Conservation (phyloP, 768 basidiomycete genomes). For the Heimioporus sp. region DNA sequence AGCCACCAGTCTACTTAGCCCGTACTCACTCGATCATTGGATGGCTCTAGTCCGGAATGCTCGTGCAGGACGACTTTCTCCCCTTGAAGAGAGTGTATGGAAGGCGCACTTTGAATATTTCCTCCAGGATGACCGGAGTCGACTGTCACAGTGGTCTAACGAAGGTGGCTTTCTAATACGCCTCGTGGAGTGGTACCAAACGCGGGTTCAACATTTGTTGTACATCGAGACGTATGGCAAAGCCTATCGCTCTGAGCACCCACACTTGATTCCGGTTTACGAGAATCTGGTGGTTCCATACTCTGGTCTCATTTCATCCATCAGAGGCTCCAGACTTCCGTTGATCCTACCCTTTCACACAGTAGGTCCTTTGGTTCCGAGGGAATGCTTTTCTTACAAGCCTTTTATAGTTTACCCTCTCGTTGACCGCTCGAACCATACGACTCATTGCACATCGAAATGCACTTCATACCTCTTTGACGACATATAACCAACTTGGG, state of each 20-base stretch:
- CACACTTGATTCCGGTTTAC: slow-evolving; percentile 3
- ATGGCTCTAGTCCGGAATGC: slow-evolving; percentile 32
- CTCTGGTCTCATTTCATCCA: slow-evolving; percentile 17
- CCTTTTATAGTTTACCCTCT: slow-evolving; percentile 43
- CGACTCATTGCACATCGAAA: slow-evolving; percentile 48
- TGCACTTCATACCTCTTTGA: slow-evolving; percentile 44
- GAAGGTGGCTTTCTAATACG: slow-evolving; percentile 46
- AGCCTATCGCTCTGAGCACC: slow-evolving; percentile 17
- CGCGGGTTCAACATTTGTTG: slow-evolving; percentile 41
- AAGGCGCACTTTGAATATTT: slow-evolving; percentile 29
- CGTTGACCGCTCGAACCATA: slow-evolving; percentile 38
- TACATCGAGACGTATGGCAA: slow-evolving; percentile 39
- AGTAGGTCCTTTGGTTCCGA: slow-evolving; percentile 23
- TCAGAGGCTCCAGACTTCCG: slow-evolving; percentile 34
- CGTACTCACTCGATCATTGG: slow-evolving; percentile 36
- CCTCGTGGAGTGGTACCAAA: slow-evolving; percentile 42
- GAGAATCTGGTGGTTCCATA: slow-evolving; percentile 14
- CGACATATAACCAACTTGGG: slow-evolving; percentile 35
- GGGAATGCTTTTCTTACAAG: background rate
- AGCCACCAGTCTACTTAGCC: slow-evolving; percentile 28
- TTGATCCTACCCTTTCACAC: slow-evolving; percentile 50
- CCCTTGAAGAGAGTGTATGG: slow-evolving; percentile 32
- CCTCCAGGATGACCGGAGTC: slow-evolving; percentile 21
- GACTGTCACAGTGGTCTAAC: slow-evolving; percentile 8
- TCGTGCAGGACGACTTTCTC: slow-evolving; percentile 21